Evolutionary conservation across 345 rosid genomes (phyloP).

Genomic region (Citrus australasica): DNA sequence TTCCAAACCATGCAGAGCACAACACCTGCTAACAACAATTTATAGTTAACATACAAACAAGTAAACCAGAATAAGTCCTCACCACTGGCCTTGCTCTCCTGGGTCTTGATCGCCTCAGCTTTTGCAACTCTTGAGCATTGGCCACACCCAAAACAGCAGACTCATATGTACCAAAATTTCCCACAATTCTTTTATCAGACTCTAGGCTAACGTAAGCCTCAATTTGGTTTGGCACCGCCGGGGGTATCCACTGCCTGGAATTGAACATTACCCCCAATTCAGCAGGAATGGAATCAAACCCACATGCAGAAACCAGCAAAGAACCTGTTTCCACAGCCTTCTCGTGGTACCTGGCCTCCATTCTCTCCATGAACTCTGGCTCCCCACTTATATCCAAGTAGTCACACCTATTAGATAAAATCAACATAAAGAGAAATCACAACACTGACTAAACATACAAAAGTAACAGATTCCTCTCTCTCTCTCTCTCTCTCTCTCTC

Average conservation of each 20-base stretch:
- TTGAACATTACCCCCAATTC: constrained; percentile 75
- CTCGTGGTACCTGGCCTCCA: constrained; percentile 68
- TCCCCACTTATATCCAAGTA: constrained; percentile 94
- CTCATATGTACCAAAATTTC: constrained; percentile 77
- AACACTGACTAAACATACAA: neutral
- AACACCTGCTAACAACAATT: neutral
- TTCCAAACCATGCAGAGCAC: neutral
- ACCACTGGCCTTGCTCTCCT: constrained; percentile 64
- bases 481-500: no score
- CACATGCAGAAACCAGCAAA: constrained; percentile 85
- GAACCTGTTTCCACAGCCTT: constrained; percentile 67
- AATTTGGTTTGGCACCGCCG: constrained; percentile 57
- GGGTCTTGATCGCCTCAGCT: constrained; percentile 76
- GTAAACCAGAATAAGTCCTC: constrained; percentile 14
- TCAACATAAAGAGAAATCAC: neutral
- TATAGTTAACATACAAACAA: neutral
- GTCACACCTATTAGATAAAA: constrained; percentile 49
- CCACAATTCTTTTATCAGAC: constrained; percentile 66
- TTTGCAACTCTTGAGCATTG: constrained; percentile 49
- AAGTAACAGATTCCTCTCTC: neutral
- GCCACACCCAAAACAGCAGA: constrained; percentile 86
- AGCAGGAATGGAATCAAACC: constrained; percentile 89
- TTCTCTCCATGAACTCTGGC: constrained; percentile 88
- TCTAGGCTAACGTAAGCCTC: constrained; percentile 80
- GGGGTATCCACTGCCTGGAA: constrained; percentile 72